Evolutionary conservation across 2,329 filamentous ascomycete species (phyloP).

Genomic region (Stachybotrys echinatus): DNA sequence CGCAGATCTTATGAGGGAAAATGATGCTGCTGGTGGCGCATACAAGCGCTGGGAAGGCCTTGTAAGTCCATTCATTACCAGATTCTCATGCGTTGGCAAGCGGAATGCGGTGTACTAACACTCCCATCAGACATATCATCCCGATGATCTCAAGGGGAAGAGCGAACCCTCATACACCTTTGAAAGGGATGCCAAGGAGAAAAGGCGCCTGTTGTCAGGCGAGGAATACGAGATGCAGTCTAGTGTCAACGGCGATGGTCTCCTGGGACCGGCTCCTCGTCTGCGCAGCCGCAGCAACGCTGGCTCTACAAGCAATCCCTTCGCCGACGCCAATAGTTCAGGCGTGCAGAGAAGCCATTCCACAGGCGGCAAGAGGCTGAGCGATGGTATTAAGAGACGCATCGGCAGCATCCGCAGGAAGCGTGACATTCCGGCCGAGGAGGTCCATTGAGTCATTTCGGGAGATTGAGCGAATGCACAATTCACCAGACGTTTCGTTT

Average conservation of each 20-base stretch:
- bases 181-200: constrained; percentile 61
- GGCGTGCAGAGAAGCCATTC: constrained; percentile 32
- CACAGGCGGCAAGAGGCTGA: constrained; percentile 38
- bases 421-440: constrained; percentile 18
- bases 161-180: constrained; percentile 70
- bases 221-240: constrained; percentile 46
- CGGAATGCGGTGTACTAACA: too few relatives aligned
- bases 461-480: background rate
- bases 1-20: constrained; percentile 76
- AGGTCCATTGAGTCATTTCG: constrained; percentile 5
- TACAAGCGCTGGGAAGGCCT: constrained; percentile 72
- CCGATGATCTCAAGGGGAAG: constrained; percentile 77
- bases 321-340: constrained; percentile 13
- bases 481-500: too few relatives aligned
- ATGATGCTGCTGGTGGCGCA: constrained; percentile 60
- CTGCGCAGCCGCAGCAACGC: constrained; percentile 36
- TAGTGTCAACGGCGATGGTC: constrained; percentile 14
- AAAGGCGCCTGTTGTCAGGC: constrained; percentile 33
- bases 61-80: constrained; percentile 50
- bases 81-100: too few relatives aligned
- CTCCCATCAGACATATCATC: constrained; percentile 58
- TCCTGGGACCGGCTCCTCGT: constrained; percentile 15
- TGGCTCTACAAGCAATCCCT: constrained; percentile 14
- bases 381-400: constrained; percentile 47
- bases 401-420: constrained; percentile 48